Conservation (phyloP, 2,329 filamentous ascomycete species). For the Fusarium sp. region DNA sequence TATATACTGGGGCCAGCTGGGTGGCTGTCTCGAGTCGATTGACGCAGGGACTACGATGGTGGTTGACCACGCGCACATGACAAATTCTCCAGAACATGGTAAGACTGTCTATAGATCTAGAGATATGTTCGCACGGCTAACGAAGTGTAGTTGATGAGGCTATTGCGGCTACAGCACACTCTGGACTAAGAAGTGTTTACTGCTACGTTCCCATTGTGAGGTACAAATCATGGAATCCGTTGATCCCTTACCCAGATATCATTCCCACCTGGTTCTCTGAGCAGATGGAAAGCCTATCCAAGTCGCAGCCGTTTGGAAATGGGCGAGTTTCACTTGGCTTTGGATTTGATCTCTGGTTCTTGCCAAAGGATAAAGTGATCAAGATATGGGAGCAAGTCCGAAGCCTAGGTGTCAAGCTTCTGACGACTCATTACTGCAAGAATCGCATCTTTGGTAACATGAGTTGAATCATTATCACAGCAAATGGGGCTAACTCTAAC, state of each 20-base stretch:
- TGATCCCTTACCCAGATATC: neutral
- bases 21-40: neutral
- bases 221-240: neutral
- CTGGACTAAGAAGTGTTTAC: neutral
- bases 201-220: neutral
- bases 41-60: neutral
- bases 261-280: neutral
- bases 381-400: neutral
- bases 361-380: neutral
- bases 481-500: too few relatives aligned
- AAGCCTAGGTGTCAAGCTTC: neutral
- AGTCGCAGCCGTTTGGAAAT: neutral
- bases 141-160: neutral
- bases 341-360: neutral
- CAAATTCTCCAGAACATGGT: neutral
- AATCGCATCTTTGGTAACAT: neutral
- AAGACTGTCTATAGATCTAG: neutral
- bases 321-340: neutral
- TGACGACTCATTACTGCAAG: neutral
- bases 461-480: too few relatives aligned
- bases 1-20: neutral
- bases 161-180: neutral
- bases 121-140: too few relatives aligned
- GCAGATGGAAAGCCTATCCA: neutral
- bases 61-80: slow-evolving; percentile 1